Evolutionary conservation across 2,329 filamentous ascomycete genomes (phyloP), one percentile per base, ranked within the genome.

Genomic region (Aspergillus ibericus): DNA sequence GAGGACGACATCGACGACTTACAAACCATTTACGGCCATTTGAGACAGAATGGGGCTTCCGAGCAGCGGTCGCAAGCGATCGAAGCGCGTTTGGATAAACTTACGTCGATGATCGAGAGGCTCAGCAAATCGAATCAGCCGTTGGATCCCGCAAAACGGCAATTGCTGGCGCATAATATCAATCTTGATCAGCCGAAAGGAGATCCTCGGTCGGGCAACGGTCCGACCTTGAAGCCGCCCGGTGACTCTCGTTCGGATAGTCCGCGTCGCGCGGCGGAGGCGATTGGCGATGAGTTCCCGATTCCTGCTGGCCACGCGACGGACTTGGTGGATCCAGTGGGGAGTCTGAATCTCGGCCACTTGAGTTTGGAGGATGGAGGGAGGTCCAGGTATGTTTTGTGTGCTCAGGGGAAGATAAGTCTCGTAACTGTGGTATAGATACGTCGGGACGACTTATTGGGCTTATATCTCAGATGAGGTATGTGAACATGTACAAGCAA

Each of bases 361-460:
- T 61, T 80, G 46, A 78, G 77, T 58, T 61, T 80, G 46, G 74
- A 78, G 49, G 76, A 78, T 64, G 74, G 75, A 5, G 76, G 77
- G 25, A 73, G 70, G 42, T 78, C 76, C 42, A 71, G 77, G 70
- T 78, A 77, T 58, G 36, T 40, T 55, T 1, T 53, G 72, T 18
- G 10, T 15, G 22, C 22, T 51, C 53, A 25, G 40, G 56, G 55
- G 5, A 10, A 32, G 29, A 32, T 3, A 9, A 5, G 22, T 15
- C 13, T 20, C 16, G 32, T 47, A 25, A 59, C n/a, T 22, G 20
- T 25, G 8, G 53, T 54, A 57, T 59, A 77, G 77, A 70, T 79
- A 79, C 59, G 77, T 79, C 20, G 76, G 76, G 20, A 78, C 76
- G 5, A 79, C 77, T 10, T 79, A 78, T 59, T 79, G 76, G 75